Percentiles rank a stretch among this genome's conserved stretches.
Evolutionary conservation across 805 yeast genomes (phyloP).

Genomic region (Nakazawaea populi): DNA sequence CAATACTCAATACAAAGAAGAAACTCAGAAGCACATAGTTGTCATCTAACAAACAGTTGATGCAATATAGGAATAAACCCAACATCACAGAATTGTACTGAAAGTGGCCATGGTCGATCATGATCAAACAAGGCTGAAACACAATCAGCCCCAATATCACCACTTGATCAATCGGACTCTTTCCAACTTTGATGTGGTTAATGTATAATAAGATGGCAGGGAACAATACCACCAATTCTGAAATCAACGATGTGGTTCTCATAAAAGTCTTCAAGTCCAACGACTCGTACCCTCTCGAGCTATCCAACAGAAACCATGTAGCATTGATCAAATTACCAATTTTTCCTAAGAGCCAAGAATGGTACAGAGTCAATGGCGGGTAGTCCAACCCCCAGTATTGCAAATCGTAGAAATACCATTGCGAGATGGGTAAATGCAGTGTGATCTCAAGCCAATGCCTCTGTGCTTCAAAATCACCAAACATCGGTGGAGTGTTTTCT

Average conservation of each 20-base stretch:
- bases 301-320: slow-evolving; percentile 69
- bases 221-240: slow-evolving; percentile 68
- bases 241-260: slow-evolving; percentile 72
- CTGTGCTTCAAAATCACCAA: slow-evolving; percentile 97
- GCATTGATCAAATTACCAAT: slow-evolving; percentile 61
- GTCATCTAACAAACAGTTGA: slow-evolving; percentile 60
- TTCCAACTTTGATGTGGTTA: slow-evolving; percentile 46
- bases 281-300: slow-evolving; percentile 73
- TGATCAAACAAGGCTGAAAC: slow-evolving; percentile 73
- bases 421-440: slow-evolving; percentile 55
- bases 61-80: slow-evolving; percentile 68
- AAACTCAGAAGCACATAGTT: slow-evolving; percentile 64
- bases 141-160: slow-evolving; percentile 73
- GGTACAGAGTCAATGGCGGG: slow-evolving; percentile 95
- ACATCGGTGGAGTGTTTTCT: slow-evolving; percentile 60
- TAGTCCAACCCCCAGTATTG: slow-evolving; percentile 96
- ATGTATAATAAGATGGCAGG: slow-evolving; percentile 77
- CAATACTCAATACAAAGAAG: slow-evolving; percentile 69
- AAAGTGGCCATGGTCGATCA: slow-evolving; percentile 96
- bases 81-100: slow-evolving; percentile 94
- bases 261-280: slow-evolving; percentile 69
- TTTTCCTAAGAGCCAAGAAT: slow-evolving; percentile 74
- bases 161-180: slow-evolving; percentile 67
- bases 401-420: slow-evolving; percentile 89
- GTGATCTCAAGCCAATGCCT: slow-evolving; percentile 98